A percentile compares a stretch with the other conserved stretches of the same genome.
Conservation (phyloP, 495 filamentous ascomycete genomes). For the Penicillium taxi region DNA sequence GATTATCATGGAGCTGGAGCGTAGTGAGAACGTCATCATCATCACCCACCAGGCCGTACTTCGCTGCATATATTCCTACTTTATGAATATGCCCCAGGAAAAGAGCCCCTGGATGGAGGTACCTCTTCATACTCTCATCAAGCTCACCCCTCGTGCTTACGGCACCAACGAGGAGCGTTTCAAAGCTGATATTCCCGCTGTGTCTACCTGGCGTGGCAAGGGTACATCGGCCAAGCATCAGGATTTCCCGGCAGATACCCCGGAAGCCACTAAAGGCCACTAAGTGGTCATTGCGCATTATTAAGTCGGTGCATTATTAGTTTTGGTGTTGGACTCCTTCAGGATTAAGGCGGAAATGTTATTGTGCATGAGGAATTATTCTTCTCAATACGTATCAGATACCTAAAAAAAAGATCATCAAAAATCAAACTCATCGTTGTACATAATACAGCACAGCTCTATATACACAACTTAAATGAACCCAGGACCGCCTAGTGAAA, state of each 20-base stretch:
- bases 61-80: conserved; percentile 96
- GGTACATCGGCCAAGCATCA: conserved; percentile 77
- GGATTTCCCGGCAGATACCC: conserved; percentile 26
- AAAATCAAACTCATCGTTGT: too few relatives aligned
- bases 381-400: conserved; percentile 10
- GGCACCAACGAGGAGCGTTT: conserved; percentile 79
- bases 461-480: too few relatives aligned
- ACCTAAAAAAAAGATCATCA: conserved; percentile 17
- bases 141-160: conserved; percentile 91
- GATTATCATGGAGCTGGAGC: conserved; percentile 98
- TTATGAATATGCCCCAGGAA: conserved; percentile 92
- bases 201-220: conserved; percentile 90
- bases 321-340: too few relatives aligned
- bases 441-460: too few relatives aligned
- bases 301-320: too few relatives aligned
- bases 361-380: too few relatives aligned
- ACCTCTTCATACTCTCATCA: conserved; percentile 90
- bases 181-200: conserved; percentile 84
- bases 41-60: conserved; percentile 96
- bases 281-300: too few relatives aligned
- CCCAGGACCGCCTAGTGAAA: too few relatives aligned
- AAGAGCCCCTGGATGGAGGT: conserved; percentile 96
- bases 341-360: too few relatives aligned
- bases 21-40: conserved; percentile 93
- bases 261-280: too few relatives aligned